These are phyloP conservation scores for Besnoitia besnoiti DNA, from an alignment of 169 alveolate species.

Conservation along the genomic window DNA sequence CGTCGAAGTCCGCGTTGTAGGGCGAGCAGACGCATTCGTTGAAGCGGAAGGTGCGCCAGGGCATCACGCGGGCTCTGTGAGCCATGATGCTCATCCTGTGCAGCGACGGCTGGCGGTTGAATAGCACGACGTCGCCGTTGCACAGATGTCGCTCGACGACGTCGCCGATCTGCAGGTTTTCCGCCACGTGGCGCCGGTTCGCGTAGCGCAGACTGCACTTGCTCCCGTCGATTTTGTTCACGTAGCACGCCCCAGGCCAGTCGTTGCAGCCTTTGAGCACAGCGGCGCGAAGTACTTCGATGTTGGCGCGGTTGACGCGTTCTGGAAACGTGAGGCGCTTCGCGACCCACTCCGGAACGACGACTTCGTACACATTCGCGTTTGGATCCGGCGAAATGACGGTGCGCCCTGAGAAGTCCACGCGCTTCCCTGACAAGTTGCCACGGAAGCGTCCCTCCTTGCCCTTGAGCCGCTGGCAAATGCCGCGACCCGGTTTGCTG, in stretches of 20 bases:
- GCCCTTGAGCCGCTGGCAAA: conserved; percentile 87
- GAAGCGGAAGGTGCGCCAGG: conserved; percentile 95
- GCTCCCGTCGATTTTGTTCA: conserved; percentile 81
- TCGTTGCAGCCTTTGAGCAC: conserved; percentile 92
- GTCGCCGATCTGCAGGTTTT: conserved; percentile 92
- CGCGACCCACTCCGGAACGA: conserved; percentile 97
- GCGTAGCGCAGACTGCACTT: conserved; percentile 85
- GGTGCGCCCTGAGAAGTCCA: conserved; percentile 98
- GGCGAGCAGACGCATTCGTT: conserved; percentile 99
- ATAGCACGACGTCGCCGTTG: conserved; percentile 97
- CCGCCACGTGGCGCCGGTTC: conserved; percentile 85
- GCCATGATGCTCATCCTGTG: conserved; percentile 98
- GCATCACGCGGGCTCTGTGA: conserved; percentile 94
- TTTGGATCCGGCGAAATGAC: conserved; percentile 99
- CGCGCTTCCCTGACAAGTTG: conserved; percentile 98
- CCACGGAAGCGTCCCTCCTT: conserved; percentile 99
- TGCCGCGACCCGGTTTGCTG: conserved; percentile 84
- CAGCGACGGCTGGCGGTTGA: conserved; percentile 98
- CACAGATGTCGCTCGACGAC: conserved; percentile 97
- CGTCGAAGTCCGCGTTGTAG: conserved; percentile 99
- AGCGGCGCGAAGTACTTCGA: conserved; percentile 86
- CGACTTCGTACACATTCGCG: conserved; percentile 95
- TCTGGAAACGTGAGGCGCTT: conserved; percentile 97
- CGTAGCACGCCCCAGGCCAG: conserved; percentile 98
- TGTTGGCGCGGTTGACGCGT: conserved; percentile 90